Conservation (phyloP, 2,329 filamentous ascomycete species). For the Cladobotryum mycophilum region DNA sequence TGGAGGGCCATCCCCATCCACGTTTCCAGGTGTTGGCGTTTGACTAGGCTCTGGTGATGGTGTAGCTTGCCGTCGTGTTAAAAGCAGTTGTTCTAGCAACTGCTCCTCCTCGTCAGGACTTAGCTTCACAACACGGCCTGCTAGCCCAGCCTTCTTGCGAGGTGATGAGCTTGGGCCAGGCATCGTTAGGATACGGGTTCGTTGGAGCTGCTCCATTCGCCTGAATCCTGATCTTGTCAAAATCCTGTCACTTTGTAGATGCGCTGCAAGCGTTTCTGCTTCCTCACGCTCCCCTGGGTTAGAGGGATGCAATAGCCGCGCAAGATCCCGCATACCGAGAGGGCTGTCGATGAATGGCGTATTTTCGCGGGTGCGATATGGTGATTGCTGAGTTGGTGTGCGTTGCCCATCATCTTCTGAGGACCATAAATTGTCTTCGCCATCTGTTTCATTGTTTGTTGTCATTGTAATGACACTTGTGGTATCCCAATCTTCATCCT, state of each 20-base stretch:
- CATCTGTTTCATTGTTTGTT: conserved; percentile 32
- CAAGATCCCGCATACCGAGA: conserved; percentile 63
- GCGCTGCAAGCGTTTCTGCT: conserved; percentile 73
- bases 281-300: conserved; percentile 73
- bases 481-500: conserved; percentile 59
- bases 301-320: conserved; percentile 73
- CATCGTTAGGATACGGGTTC: conserved; percentile 53
- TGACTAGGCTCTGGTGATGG: conserved; percentile 3
- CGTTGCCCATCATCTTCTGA: conserved; percentile 48
- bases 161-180: conserved; percentile 20
- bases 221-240: conserved; percentile 78
- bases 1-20: conserved; percentile 65
- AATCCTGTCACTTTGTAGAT: conserved; percentile 63
- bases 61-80: conserved; percentile 39
- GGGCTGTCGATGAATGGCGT: conserved; percentile 57
- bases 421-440: conserved; percentile 41
- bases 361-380: conserved; percentile 39
- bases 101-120: conserved; percentile 54
- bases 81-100: conserved; percentile 53
- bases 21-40: conserved; percentile 43
- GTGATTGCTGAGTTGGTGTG: conserved; percentile 67
- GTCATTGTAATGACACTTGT: conserved; percentile 69
- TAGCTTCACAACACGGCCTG: conserved; percentile 34
- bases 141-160: conserved; percentile 3
- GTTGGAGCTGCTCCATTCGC: conserved; percentile 60